Percentiles rank a stretch among this genome's conserved stretches.
Evolutionary conservation across 768 basidiomycete genomes (phyloP).

Genomic region (Boletales sp.): DNA sequence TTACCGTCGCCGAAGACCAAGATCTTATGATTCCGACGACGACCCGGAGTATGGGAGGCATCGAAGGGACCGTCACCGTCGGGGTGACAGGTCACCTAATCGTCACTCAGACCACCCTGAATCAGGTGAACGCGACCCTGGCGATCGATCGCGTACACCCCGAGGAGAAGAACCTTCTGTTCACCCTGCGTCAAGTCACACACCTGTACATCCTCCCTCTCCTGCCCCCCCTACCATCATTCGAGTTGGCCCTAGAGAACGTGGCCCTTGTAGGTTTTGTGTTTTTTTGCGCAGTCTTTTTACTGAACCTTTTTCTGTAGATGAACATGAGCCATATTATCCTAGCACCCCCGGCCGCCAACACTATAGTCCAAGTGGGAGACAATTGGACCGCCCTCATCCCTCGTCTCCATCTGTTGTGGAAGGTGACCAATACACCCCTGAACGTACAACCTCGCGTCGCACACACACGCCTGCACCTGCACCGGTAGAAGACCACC

Average conservation of each 20-base stretch:
- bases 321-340: slow-evolving; percentile 11
- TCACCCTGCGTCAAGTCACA: neutral
- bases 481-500: slow-evolving; percentile 7
- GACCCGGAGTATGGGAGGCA: slow-evolving; percentile 9
- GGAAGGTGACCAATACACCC: slow-evolving; percentile 2
- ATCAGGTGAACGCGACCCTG: slow-evolving; percentile 10
- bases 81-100: too few relatives aligned
- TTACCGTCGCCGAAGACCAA: neutral
- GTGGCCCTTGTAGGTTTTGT: slow-evolving; percentile 14
- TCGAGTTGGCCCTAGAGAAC: slow-evolving; percentile 19
- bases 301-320: slow-evolving; percentile 16
- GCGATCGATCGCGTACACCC: slow-evolving; percentile 7
- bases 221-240: slow-evolving; percentile 29
- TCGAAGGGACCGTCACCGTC: neutral
- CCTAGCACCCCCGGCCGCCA: slow-evolving; percentile 7
- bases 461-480: slow-evolving; percentile 6
- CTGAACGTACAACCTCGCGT: slow-evolving; percentile 17
- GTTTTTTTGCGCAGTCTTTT: neutral
- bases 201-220: slow-evolving; percentile 11
- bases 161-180: neutral
- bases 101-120: slow-evolving; percentile 4
- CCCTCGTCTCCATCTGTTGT: slow-evolving; percentile 9
- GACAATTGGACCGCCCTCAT: slow-evolving; percentile 2
- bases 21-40: slow-evolving; percentile 1
- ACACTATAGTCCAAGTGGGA: neutral